These are phyloP conservation scores for Hsuehochloa calcarea DNA, from an alignment of 176 grass and related monocot genomes.

Conservation along the genomic window DNA sequence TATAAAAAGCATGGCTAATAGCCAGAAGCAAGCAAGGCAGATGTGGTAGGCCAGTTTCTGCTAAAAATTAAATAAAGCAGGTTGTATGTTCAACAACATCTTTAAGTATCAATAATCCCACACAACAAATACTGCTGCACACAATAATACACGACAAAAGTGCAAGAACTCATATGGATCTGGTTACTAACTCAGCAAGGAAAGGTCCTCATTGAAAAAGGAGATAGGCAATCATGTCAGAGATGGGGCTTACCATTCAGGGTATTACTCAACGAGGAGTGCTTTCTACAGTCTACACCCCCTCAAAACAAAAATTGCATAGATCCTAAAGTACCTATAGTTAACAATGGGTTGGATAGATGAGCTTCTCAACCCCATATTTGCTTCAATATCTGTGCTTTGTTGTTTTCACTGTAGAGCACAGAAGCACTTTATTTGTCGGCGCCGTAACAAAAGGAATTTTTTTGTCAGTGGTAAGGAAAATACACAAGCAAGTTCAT, in stretches of 20 bases:
- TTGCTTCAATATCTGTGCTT: neutral
- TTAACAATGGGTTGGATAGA: neutral
- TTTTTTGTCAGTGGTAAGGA: neutral
- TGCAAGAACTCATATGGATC: slow-evolving; percentile 20
- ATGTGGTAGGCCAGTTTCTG: slow-evolving; percentile 38
- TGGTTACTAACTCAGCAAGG: slow-evolving; percentile 23
- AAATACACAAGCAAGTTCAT: neutral
- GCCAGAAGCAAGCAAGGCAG: slow-evolving; percentile 15
- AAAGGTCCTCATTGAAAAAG: neutral
- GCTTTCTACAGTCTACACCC: neutral
- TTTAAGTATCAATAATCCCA: slow-evolving; percentile 23
- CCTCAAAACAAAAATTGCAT: neutral
- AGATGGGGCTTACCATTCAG: neutral
- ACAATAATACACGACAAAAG: slow-evolving; percentile 26
- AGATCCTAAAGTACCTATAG: neutral
- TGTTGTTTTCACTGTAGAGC: neutral
- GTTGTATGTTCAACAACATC: slow-evolving; percentile 6
- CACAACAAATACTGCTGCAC: slow-evolving; percentile 9
- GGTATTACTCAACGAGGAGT: neutral
- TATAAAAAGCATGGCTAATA: slow-evolving; percentile 17
- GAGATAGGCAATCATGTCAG: neutral
- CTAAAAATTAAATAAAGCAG: slow-evolving; percentile 28
- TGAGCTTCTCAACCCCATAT: neutral
- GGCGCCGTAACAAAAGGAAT: neutral
- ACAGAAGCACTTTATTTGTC: neutral